Conservation (phyloP, 768 basidiomycete species). For the Phlebiopsis flavidoalba region DNA sequence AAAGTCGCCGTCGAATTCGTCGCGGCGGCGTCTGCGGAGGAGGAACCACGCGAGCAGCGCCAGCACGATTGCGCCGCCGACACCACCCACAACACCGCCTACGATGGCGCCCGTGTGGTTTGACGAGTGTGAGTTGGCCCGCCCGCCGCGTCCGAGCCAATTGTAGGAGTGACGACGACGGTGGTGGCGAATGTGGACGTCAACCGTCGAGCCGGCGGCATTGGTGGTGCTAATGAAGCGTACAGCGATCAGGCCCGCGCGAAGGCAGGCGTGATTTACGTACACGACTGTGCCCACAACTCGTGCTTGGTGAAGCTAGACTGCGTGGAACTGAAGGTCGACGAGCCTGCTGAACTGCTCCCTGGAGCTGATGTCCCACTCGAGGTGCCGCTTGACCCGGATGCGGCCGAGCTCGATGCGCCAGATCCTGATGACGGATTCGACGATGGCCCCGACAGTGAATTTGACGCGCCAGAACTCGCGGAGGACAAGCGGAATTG, state of each 20-base stretch:
- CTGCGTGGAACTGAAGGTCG: neutral
- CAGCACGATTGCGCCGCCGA: conserved; percentile 23
- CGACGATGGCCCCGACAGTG: neutral
- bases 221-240: conserved; percentile 14
- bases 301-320: neutral
- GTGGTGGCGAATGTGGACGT: conserved; percentile 16
- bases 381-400: neutral
- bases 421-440: neutral
- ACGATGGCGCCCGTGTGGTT: conserved; percentile 26
- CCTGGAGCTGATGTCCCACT: neutral
- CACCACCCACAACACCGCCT: conserved; percentile 26
- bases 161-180: conserved; percentile 10
- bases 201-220: conserved; percentile 13
- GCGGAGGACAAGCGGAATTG: conserved; percentile 2
- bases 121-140: conserved; percentile 5
- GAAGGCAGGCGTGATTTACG: neutral
- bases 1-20: conserved; percentile 48
- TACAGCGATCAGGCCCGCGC: neutral
- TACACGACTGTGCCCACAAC: too few species aligned
- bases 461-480: neutral
- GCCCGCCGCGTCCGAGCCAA: conserved; percentile 4
- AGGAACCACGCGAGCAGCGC: conserved; percentile 21
- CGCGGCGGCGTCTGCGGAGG: conserved; percentile 17
- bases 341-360: neutral
- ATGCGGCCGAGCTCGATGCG: neutral